These are phyloP conservation scores for Rhododendron simsii DNA, from an alignment of 148 eudicot species.

Conservation along the genomic window DNA sequence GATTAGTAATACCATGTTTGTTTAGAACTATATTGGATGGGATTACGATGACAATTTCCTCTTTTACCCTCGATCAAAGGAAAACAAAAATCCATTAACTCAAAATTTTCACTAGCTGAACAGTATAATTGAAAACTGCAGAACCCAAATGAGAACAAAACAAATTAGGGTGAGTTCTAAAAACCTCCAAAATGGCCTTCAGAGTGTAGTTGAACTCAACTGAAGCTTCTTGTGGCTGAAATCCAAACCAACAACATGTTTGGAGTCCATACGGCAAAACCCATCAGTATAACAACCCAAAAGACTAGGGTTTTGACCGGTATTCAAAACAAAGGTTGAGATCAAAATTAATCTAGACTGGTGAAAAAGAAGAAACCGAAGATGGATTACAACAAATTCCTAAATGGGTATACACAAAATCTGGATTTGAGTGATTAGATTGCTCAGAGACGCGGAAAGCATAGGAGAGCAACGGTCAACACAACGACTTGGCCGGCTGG, in stretches of 20 bases:
- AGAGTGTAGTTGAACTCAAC: not conserved
- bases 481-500: not conserved
- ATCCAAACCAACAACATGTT: not conserved
- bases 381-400: not conserved
- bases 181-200: slow-evolving; percentile 16
- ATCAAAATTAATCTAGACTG: not conserved
- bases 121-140: not conserved
- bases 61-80: too few species aligned
- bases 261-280: not conserved
- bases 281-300: not conserved
- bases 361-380: not conserved
- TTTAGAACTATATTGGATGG: too few species aligned
- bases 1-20: too few species aligned
- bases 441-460: not conserved
- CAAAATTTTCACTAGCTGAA: too few species aligned
- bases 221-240: not conserved
- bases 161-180: slow-evolving; percentile 7
- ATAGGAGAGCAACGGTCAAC: not conserved
- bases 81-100: too few species aligned
- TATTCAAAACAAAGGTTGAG: not conserved
- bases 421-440: not conserved
- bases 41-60: too few species aligned
- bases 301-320: slow-evolving; percentile 1
- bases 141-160: not conserved
- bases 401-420: not conserved